These are phyloP conservation scores for Aphanomyces invadans DNA, from an alignment of 352 stramenopile genomes.

Conservation along the genomic window DNA sequence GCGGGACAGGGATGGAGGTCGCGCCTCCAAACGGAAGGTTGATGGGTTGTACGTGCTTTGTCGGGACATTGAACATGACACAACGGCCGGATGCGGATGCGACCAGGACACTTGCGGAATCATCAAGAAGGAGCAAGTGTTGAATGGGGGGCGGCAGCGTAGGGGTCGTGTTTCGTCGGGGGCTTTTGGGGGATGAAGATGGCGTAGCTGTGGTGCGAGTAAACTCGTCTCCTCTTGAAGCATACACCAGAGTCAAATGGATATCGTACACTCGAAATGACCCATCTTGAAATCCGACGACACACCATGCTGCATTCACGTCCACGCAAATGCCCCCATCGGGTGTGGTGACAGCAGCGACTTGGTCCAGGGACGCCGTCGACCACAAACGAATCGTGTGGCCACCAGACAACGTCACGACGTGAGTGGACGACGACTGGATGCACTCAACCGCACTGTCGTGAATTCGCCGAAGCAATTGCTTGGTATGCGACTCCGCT, in stretches of 20 bases:
- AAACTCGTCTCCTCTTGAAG: too few relatives aligned
- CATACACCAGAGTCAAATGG: background rate
- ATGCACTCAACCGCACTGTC: background rate
- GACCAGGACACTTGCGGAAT: slow-evolving; percentile 3
- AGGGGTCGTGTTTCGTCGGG: background rate
- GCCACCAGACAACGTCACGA: background rate
- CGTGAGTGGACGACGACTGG: background rate
- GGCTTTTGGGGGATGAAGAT: background rate
- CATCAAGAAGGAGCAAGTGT: background rate
- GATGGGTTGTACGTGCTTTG: background rate
- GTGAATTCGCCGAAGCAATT: background rate
- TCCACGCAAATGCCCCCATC: background rate
- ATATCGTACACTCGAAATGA: background rate
- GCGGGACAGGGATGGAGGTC: background rate
- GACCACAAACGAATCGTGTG: background rate
- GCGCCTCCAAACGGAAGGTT: background rate
- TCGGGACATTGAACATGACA: background rate
- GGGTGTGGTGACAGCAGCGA: background rate
- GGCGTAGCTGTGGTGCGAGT: too few relatives aligned
- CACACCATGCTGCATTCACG: background rate
- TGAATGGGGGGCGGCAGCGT: background rate
- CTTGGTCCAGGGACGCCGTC: background rate
- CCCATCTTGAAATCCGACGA: slow-evolving; percentile 2
- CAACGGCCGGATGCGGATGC: background rate
- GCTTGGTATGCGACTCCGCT: background rate